Evolutionary conservation across 257 asterid genomes (phyloP).

Genomic region (Plantago major): DNA sequence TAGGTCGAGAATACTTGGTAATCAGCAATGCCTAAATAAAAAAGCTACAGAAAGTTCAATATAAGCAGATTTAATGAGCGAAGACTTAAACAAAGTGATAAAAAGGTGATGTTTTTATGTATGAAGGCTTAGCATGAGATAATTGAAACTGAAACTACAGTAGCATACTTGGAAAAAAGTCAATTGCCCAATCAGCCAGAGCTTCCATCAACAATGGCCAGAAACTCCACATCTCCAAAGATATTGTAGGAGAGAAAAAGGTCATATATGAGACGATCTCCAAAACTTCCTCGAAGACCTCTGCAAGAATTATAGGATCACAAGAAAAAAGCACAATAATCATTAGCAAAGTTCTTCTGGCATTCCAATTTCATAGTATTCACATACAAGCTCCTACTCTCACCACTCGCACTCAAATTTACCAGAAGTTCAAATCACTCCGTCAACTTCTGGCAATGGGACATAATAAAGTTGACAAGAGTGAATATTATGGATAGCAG

Average conservation of each 20-base stretch:
- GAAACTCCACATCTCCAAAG: conserved; percentile 96
- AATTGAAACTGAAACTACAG: conserved; percentile 6
- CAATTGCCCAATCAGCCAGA: conserved; percentile 95
- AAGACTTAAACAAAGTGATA: not conserved
- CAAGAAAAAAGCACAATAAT: conserved; percentile 1
- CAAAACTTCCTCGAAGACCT: conserved; percentile 95
- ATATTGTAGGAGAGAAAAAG: conserved; percentile 86
- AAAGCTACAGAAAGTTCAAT: not conserved
- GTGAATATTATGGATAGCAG: too few relatives aligned
- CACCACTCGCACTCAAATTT: too few relatives aligned
- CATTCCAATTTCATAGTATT: too few relatives aligned
- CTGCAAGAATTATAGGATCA: conserved; percentile 43
- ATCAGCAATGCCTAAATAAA: not conserved
- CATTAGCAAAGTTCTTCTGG: too few relatives aligned
- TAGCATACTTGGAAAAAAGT: conserved; percentile 86
- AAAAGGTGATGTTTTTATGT: not conserved
- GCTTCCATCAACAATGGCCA: conserved; percentile 98
- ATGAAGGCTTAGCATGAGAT: not conserved
- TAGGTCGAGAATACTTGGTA: not conserved
- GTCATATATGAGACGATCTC: conserved; percentile 99
- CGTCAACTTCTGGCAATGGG: too few relatives aligned
- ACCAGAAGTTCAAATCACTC: too few relatives aligned
- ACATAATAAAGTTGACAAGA: too few relatives aligned
- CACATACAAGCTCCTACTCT: too few relatives aligned
- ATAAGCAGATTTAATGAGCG: conserved; percentile 7